phyloP scores from a whole-genome alignment of 1,139 yeast species.

The Diutina scorzettiae region DNA sequence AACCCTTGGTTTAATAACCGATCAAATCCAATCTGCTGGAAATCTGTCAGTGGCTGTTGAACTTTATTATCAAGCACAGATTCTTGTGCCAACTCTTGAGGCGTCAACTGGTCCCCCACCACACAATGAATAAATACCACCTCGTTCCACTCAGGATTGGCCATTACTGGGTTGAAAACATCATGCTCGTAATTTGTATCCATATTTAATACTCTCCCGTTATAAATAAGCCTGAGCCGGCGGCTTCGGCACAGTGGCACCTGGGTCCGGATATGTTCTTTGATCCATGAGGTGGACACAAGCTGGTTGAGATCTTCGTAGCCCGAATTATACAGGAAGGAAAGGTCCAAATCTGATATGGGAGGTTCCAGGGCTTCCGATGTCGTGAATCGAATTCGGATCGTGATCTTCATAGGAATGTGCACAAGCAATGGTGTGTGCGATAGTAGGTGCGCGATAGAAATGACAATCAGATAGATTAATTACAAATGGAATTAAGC shows the following conservation, averaged over 20 bases:
- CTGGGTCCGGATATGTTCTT: conserved; percentile 18
- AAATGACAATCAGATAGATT: too few relatives aligned
- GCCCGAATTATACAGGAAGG: conserved; percentile 19
- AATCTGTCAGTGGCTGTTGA: conserved; percentile 23
- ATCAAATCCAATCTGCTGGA: conserved; percentile 80
- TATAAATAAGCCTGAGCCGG: conserved; percentile 59
- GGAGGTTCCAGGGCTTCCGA: conserved; percentile 12
- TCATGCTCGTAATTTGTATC: conserved; percentile 35
- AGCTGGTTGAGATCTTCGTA: conserved; percentile 22
- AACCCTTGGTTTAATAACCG: conserved; percentile 75
- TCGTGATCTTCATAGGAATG: conserved; percentile 14
- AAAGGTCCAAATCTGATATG: conserved; percentile 18
- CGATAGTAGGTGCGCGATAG: too few relatives aligned
- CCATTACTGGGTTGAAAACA: conserved; percentile 6
- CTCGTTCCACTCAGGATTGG: conserved; percentile 8
- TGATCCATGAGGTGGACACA: conserved; percentile 21
- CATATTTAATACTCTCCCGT: conserved; percentile 60
- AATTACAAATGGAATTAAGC: too few relatives aligned
- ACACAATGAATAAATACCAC: conserved; percentile 64
- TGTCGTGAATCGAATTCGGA: conserved; percentile 24
- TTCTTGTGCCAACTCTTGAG: conserved; percentile 52
- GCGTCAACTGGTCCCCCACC: conserved; percentile 56
- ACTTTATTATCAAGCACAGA: conserved; percentile 40
- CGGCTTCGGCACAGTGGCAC: conserved; percentile 14
- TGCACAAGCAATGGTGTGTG: too few relatives aligned